A percentile compares a stretch with the other conserved stretches of the same genome.
Conservation (phyloP, 345 rosid species). For the Moricandia arvensis region DNA sequence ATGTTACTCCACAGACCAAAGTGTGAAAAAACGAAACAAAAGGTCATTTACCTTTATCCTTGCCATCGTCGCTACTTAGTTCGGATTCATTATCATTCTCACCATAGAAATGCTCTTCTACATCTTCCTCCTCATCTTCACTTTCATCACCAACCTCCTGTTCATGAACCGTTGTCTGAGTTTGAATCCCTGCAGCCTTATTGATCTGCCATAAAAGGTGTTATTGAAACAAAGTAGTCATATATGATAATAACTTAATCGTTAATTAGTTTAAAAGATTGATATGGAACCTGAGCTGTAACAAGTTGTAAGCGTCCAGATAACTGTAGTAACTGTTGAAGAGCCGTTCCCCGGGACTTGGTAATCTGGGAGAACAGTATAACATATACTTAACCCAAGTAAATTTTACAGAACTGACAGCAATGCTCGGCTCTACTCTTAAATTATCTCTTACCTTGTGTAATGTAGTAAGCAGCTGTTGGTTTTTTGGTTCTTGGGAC, state of each 20-base stretch:
- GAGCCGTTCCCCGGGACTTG: constrained; percentile 53
- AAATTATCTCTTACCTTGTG: constrained; percentile 48
- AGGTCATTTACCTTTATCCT: constrained; percentile 25
- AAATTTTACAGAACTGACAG: neutral
- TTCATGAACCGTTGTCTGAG: constrained; percentile 31
- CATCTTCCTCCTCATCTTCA: constrained; percentile 60
- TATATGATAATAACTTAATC: neutral
- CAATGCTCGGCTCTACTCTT: constrained; percentile 9
- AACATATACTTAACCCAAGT: neutral
- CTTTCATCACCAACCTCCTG: constrained; percentile 50
- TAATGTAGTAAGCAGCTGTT: constrained; percentile 53
- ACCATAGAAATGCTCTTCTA: constrained; percentile 57
- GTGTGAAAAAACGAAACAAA: neutral
- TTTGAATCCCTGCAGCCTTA: constrained; percentile 49
- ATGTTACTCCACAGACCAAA: neutral
- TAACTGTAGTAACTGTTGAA: constrained; percentile 68
- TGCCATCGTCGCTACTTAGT: constrained; percentile 63
- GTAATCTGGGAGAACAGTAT: constrained; percentile 48
- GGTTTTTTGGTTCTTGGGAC: constrained; percentile 49
- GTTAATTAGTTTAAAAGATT: neutral
- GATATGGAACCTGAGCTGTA: constrained; percentile 62
- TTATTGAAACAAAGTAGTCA: neutral
- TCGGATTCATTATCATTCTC: constrained; percentile 75
- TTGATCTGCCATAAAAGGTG: constrained; percentile 50
- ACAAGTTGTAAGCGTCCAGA: constrained; percentile 85